Conservation (phyloP, 805 yeast genomes). For the Trichomonascus vanleenenianus region DNA sequence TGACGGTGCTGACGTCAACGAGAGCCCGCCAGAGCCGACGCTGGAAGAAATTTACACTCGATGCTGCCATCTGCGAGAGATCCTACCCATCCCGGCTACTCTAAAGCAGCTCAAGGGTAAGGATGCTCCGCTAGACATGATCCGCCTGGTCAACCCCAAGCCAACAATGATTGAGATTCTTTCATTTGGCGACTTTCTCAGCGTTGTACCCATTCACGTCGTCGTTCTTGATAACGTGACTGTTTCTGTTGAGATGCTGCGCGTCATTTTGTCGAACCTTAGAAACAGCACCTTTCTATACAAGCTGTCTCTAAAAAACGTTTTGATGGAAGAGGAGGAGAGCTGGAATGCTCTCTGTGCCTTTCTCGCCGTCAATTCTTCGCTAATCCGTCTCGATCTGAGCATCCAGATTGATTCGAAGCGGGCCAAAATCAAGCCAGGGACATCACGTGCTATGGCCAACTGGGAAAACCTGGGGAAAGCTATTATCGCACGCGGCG, state of each 20-base stretch:
- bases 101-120: conserved; percentile 72
- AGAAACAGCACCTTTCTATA: conserved; percentile 57
- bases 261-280: conserved; percentile 63
- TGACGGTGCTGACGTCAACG: conserved; percentile 12
- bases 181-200: conserved; percentile 79
- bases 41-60: conserved; percentile 78
- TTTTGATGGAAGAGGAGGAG: conserved; percentile 50
- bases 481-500: conserved; percentile 59
- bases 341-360: conserved; percentile 74
- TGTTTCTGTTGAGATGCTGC: conserved; percentile 67
- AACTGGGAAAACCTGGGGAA: conserved; percentile 77
- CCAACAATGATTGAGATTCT: conserved; percentile 86
- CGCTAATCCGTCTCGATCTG: conserved; percentile 22
- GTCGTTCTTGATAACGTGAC: conserved; percentile 73
- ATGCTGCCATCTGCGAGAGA: conserved; percentile 89
- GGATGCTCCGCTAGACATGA: conserved; percentile 59
- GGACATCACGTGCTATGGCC: conserved; percentile 59
- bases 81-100: conserved; percentile 86
- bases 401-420: conserved; percentile 22
- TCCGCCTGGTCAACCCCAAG: conserved; percentile 75
- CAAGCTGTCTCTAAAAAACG: conserved; percentile 70
- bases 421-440: conserved; percentile 19
- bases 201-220: conserved; percentile 75
- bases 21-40: conserved; percentile 31
- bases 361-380: conserved; percentile 12